Evolutionary conservation across 352 stramenopile genomes (phyloP), one percentile per base, ranked within the genome.

Genomic region (Globisporangium recalcitrans): DNA sequence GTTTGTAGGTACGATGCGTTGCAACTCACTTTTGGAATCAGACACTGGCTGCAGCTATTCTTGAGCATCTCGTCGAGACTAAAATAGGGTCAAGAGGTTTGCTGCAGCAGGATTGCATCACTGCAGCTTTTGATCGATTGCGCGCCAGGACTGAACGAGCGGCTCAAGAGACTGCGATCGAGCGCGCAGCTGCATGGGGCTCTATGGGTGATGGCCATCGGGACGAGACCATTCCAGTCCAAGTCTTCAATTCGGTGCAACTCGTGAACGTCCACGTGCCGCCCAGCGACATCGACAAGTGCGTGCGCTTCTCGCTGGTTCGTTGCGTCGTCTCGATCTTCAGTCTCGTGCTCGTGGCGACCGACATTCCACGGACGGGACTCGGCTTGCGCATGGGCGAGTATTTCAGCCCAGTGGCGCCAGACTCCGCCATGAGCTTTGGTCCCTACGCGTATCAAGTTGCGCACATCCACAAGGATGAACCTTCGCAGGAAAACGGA

Each of bases 301-400:
- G 19, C 32, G 65, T 83, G 3, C 22, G 6, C 2, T 69, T 81
- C 42, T 76, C 69, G 2, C 57, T 62, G 16, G 26, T 65, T 10
- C 69, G 70, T 19, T 73, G 54, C 19, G 1, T 77, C 4, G 31
- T 85, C 55, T 76, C 73, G 1, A 6, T 78, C 0, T 16, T 83
- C 10, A 65, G 65, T 16, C n/a, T 88, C n/a, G 14, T 71, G 3
- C 69, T 88, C 7, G 62, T 75, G 1, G 19, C 70, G 14, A 79
- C 77, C 4, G 79, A 88, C 31, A 84, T 87, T n/a, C 77, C 75
- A 16, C 75, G 79, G 11, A 79, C 77, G 0, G 75, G 79, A 1
- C 52, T 88, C 19, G 73, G 72, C 1, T 58, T 82, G 19, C 48
- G 31, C 16, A 34, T 80, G 9, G 27, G 40, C 6, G 31, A 68